A percentile compares a stretch with the other conserved stretches of the same genome.
Evolutionary conservation across 371 early-diverging fungal genomes (phyloP).

Genomic region (Polyrhizophydium stewartii): DNA sequence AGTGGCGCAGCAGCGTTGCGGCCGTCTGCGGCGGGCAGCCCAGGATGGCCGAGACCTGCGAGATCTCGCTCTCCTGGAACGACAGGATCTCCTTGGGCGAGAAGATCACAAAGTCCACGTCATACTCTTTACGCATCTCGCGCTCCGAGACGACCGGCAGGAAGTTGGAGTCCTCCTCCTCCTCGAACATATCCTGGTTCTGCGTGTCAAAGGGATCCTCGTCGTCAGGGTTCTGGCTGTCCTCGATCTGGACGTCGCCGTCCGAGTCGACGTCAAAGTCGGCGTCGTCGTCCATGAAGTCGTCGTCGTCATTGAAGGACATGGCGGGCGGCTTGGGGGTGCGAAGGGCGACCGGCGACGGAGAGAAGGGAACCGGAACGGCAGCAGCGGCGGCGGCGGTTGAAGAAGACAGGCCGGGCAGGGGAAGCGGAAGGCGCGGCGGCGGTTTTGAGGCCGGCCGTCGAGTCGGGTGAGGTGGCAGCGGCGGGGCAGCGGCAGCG

Average conservation of each 20-base stretch:
- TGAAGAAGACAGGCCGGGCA: too few relatives aligned
- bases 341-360: not conserved
- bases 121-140: conserved; percentile 50
- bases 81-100: conserved; percentile 43
- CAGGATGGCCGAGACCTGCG: conserved; percentile 57
- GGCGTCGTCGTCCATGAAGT: not conserved
- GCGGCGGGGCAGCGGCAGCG: too few relatives aligned
- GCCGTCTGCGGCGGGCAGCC: conserved; percentile 57
- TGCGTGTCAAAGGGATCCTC: conserved; percentile 30
- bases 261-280: conserved; percentile 1
- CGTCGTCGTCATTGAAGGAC: not conserved
- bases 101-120: conserved; percentile 64
- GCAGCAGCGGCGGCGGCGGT: not conserved
- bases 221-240: conserved; percentile 8
- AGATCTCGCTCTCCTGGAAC: conserved; percentile 48
- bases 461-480: too few relatives aligned
- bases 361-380: not conserved
- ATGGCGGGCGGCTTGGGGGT: not conserved
- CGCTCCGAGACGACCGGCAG: conserved; percentile 31
- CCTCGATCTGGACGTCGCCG: conserved; percentile 11
- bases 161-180: conserved; percentile 18
- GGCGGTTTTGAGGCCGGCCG: too few relatives aligned
- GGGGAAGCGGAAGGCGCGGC: too few relatives aligned
- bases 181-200: conserved; percentile 39
- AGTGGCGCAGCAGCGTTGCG: conserved; percentile 62